Conservation (phyloP, 768 basidiomycete species). For the Russula griseocarnosa region DNA sequence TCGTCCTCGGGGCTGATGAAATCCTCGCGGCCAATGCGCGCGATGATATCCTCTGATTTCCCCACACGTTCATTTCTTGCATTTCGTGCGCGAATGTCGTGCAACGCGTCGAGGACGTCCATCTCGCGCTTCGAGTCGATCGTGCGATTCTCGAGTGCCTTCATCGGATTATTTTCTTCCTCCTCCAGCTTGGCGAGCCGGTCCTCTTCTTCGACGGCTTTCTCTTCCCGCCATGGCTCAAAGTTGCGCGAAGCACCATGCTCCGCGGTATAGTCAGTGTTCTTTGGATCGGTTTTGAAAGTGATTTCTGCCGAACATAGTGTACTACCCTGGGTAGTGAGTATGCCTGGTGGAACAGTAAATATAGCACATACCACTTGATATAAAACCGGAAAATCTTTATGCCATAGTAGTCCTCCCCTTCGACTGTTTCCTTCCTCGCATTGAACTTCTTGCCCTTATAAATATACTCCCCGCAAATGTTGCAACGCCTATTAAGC, state of each 20-base stretch:
- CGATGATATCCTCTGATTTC: constrained; percentile 64
- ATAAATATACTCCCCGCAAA: constrained; percentile 98
- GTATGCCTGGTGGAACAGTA: constrained; percentile 6
- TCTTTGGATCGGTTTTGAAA: constrained; percentile 99
- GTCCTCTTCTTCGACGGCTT: constrained; percentile 76
- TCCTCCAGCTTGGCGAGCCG: constrained; percentile 80
- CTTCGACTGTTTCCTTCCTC: constrained; percentile 94
- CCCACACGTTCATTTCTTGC: constrained; percentile 86
- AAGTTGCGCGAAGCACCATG: constrained; percentile 98
- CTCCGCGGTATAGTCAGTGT: constrained; percentile 89
- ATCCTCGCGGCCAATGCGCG: constrained; percentile 60
- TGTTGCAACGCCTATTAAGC: constrained; percentile 75
- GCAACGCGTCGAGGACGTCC: constrained; percentile 94
- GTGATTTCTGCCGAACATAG: constrained; percentile 97
- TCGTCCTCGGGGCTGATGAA: constrained; percentile 75
- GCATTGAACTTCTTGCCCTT: constrained; percentile 99
- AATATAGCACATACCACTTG: constrained; percentile 61
- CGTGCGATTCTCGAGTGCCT: constrained; percentile 88
- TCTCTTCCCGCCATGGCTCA: constrained; percentile 91
- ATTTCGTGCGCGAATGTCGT: constrained; percentile 85
- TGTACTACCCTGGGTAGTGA: constrained; percentile 51
- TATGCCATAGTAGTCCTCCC: constrained; percentile 97
- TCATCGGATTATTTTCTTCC: constrained; percentile 97
- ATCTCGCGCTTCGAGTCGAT: constrained; percentile 94
- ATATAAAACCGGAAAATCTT: constrained; percentile 94